Conservation (phyloP, 805 yeast genomes). For the Kodamaea laetipori region DNA sequence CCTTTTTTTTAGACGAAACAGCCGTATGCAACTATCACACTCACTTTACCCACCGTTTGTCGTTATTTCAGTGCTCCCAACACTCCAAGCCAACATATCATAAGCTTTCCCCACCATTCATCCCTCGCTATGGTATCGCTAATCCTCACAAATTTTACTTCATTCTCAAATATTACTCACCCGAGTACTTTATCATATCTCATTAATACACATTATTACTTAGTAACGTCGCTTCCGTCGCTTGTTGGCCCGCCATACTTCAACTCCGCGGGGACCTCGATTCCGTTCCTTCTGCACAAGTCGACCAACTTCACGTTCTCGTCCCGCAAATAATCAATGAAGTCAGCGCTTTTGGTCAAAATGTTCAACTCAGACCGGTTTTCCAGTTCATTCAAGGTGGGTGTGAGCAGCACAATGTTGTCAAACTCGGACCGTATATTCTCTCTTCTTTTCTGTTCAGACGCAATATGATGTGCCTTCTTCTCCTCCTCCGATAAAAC, state of each 20-base stretch:
- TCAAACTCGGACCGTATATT: slow-evolving; percentile 84
- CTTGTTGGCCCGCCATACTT: slow-evolving; percentile 27
- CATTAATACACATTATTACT: slow-evolving; percentile 10
- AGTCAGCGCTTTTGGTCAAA: slow-evolving; percentile 62
- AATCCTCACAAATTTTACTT: too few relatives aligned
- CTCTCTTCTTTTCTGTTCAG: slow-evolving; percentile 85
- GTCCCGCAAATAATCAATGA: slow-evolving; percentile 50
- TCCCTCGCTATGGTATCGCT: too few relatives aligned
- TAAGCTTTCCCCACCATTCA: too few relatives aligned
- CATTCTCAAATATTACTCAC: too few relatives aligned
- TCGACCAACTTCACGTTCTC: slow-evolving; percentile 51
- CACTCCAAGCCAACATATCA: too few relatives aligned
- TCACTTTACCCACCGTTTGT: too few relatives aligned
- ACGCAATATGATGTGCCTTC: slow-evolving; percentile 71
- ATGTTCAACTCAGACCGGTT: slow-evolving; percentile 80
- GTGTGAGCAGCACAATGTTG: slow-evolving; percentile 71
- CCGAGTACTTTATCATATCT: too few relatives aligned
- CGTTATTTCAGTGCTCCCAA: too few relatives aligned
- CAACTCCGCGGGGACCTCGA: slow-evolving; percentile 45
- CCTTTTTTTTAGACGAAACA: too few relatives aligned
- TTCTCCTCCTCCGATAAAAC: slow-evolving; percentile 40
- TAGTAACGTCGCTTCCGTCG: slow-evolving; percentile 21
- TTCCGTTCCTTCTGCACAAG: slow-evolving; percentile 42
- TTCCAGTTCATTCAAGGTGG: slow-evolving; percentile 67
- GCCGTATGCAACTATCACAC: too few relatives aligned